These are phyloP conservation scores for Straminergon stramineum DNA, from an alignment of 225 moss, liverwort and hornwort genomes.

Conservation along the genomic window DNA sequence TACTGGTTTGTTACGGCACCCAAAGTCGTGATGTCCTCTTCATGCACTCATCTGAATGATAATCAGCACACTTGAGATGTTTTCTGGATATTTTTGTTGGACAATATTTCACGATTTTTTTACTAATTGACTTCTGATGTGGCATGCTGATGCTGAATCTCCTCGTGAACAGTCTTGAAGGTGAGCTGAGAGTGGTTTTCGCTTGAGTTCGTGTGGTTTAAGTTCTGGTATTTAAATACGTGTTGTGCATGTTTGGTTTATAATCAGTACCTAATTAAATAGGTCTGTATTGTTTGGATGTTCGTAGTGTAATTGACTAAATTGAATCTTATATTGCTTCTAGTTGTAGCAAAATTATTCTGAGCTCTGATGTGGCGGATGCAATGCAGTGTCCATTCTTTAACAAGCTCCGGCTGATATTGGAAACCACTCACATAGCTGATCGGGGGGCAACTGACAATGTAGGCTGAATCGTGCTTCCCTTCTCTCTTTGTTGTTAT, in stretches of 20 bases:
- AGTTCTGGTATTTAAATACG: neutral
- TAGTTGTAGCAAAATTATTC: neutral
- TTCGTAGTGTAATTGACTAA: neutral
- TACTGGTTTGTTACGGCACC: slow-evolving; percentile 33
- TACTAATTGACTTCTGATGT: neutral
- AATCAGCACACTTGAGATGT: neutral
- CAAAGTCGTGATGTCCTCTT: neutral
- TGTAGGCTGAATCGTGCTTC: slow-evolving; percentile 1
- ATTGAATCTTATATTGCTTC: neutral
- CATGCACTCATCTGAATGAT: neutral
- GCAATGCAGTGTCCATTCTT: slow-evolving; percentile 67
- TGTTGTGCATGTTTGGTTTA: neutral
- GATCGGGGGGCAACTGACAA: slow-evolving; percentile 74
- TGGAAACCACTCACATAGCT: slow-evolving; percentile 73
- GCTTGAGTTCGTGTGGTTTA: neutral
- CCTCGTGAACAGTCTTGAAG: slow-evolving; percentile 23
- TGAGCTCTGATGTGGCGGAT: neutral
- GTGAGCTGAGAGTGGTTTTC: neutral
- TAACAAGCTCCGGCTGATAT: slow-evolving; percentile 72
- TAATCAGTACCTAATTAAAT: neutral
- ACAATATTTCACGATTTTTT: neutral
- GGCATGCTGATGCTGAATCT: slow-evolving; percentile 7
- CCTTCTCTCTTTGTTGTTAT: neutral
- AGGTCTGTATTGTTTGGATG: neutral
- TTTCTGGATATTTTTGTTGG: neutral